A percentile compares a stretch with the other conserved stretches of the same genome.
These are phyloP conservation scores for Austroboletus eburneus DNA, from an alignment of 768 basidiomycete genomes.

Conservation along the genomic window DNA sequence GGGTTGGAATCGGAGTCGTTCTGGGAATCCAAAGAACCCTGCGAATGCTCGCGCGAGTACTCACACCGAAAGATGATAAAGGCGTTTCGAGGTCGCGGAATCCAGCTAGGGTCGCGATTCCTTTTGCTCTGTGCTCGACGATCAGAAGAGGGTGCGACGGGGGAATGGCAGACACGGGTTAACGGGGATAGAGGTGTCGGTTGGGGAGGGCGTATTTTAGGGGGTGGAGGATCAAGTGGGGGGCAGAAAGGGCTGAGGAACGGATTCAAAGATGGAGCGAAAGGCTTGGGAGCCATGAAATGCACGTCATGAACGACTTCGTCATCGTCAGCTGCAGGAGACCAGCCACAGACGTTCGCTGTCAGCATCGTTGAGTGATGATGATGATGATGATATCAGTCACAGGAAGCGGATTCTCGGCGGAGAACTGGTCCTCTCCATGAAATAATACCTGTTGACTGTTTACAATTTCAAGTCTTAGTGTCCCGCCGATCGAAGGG, in stretches of 20 bases:
- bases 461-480: neutral
- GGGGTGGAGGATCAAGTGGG: conserved; percentile 7
- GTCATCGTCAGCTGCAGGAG: conserved; percentile 25
- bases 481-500: too few species aligned
- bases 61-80: conserved; percentile 75
- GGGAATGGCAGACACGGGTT: neutral
- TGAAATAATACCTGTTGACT: neutral
- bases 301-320: conserved; percentile 19
- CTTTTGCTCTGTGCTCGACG: conserved; percentile 38
- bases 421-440: neutral
- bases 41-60: conserved; percentile 47
- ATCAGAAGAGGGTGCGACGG: conserved; percentile 35
- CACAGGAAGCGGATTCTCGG: too few species aligned
- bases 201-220: neutral
- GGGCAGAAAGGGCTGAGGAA: conserved; percentile 13
- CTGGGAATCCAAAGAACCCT: conserved; percentile 32
- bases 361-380: neutral
- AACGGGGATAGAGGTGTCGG: neutral
- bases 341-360: conserved; percentile 22
- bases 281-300: conserved; percentile 5
- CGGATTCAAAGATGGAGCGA: neutral
- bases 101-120: conserved; percentile 49
- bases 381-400: neutral
- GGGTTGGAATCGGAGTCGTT: conserved; percentile 20
- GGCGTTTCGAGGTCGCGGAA: conserved; percentile 64